Conservation (phyloP, 1,139 yeast genomes). For the Meyerozyma carpophila region DNA sequence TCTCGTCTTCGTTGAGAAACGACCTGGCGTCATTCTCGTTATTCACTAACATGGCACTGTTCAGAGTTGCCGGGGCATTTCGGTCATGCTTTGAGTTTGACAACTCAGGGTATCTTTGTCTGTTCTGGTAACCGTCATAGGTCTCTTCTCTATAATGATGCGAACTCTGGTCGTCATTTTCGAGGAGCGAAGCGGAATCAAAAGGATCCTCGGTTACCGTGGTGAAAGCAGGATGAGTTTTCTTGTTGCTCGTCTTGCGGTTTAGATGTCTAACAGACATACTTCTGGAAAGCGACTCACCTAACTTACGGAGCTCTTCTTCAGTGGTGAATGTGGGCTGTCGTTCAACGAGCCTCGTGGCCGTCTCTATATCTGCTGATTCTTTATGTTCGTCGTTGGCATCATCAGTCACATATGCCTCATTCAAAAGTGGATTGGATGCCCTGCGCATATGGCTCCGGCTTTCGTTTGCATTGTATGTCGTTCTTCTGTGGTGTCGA, state of each 20-base stretch:
- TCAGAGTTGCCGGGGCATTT: not conserved
- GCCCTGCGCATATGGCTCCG: not conserved
- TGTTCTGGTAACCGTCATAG: constrained; percentile 12
- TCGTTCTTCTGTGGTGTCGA: not conserved
- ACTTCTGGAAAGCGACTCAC: constrained; percentile 26
- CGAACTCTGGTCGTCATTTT: constrained; percentile 1
- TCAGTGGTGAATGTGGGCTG: constrained; percentile 10
- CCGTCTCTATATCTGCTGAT: not conserved
- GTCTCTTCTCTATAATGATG: constrained; percentile 15
- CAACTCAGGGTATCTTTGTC: not conserved
- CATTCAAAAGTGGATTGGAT: not conserved
- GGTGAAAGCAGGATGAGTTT: not conserved
- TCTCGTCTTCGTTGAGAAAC: constrained; percentile 24
- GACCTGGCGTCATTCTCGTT: constrained; percentile 9
- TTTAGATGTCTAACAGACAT: constrained; percentile 22
- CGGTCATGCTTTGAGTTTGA: not conserved
- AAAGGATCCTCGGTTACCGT: not conserved
- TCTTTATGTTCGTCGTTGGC: not conserved
- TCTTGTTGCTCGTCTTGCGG: constrained; percentile 5
- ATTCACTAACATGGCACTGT: not conserved
- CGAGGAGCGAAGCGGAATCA: constrained; percentile 7
- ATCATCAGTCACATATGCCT: not conserved
- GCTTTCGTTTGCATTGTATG: not conserved
- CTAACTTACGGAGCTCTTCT: constrained; percentile 25
- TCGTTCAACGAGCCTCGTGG: not conserved